Evolutionary conservation across 2,329 filamentous ascomycete species (phyloP), one percentile per base, ranked within the genome.

Genomic region (Botrytis byssoidea): DNA sequence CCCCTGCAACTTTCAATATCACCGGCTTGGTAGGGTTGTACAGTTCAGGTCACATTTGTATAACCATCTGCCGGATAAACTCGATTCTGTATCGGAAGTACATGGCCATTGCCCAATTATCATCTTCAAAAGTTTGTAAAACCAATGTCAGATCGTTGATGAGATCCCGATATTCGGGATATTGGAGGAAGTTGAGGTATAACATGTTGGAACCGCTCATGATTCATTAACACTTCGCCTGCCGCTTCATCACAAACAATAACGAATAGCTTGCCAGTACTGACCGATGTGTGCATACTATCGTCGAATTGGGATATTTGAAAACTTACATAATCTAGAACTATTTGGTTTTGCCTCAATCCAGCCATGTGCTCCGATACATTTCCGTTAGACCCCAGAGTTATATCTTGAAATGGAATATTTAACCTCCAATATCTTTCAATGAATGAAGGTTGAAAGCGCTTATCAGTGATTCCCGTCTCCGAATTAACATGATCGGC

Each of bases 41-140:
- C 14, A 51, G 16, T 35, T 63, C 57, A 55, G 29, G 69, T 55
- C 44, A 40, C 59, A 71, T 64, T 29, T 35, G 70, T 67, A 40
- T 61, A 46, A 59, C 70, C n/a, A 59, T 55, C 32, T 72, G 46
- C 61, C 20, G 46, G 70, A 67, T 67, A 67, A 66, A 72, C 29
- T 66, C 40, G 60, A 37, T 66, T 44, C n/a, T 25, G 51, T 20
- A 72, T 42, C 37, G 20, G 25, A 57, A 42, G 20, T 42, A 14
- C 42, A 51, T 55, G 37, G 35, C 5, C 46, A 25, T 66, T 29
- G 18, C 35, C 69, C 69, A 71, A 71, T 71, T 40, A 68, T 59
- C 48, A 55, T 59, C 48, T 37, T 7, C 32, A 46, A 68, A 8
- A 29, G 32, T 55, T 46, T 4, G 10, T 59, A 12, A 48, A n/a